Percentiles rank a stretch among this genome's conserved stretches.
These are phyloP conservation scores for Plenodomus lindquistii DNA, from an alignment of 2,329 filamentous ascomycete species.

Conservation along the genomic window DNA sequence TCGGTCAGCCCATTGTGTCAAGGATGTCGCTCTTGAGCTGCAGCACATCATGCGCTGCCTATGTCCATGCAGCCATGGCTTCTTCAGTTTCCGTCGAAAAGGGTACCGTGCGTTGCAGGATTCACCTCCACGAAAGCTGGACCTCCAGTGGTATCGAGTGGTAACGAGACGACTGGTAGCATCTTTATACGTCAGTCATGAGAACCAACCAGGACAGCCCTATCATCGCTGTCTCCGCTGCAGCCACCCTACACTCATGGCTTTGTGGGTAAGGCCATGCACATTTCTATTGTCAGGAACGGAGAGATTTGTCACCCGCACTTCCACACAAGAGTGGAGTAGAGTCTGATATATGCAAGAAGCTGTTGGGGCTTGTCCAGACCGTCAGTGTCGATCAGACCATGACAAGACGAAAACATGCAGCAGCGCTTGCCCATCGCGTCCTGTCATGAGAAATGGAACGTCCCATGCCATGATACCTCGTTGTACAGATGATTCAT, in stretches of 20 bases:
- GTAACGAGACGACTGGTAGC: neutral
- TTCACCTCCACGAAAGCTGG: neutral
- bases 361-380: neutral
- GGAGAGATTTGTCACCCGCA: neutral
- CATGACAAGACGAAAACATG: neutral
- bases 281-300: neutral
- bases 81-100: no score
- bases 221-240: neutral
- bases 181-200: no score
- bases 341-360: neutral
- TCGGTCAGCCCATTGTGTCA: no score
- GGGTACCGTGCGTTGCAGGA: neutral
- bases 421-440: neutral
- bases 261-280: neutral
- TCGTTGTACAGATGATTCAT: neutral
- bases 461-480: neutral
- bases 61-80: no score
- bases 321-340: neutral
- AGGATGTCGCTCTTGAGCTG: no score
- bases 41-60: no score
- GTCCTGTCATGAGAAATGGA: neutral
- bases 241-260: neutral
- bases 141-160: neutral
- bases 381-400: neutral
- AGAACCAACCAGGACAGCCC: neutral